These are phyloP conservation scores for Phytophthora rubi DNA, from an alignment of 352 stramenopile species.

Conservation along the genomic window DNA sequence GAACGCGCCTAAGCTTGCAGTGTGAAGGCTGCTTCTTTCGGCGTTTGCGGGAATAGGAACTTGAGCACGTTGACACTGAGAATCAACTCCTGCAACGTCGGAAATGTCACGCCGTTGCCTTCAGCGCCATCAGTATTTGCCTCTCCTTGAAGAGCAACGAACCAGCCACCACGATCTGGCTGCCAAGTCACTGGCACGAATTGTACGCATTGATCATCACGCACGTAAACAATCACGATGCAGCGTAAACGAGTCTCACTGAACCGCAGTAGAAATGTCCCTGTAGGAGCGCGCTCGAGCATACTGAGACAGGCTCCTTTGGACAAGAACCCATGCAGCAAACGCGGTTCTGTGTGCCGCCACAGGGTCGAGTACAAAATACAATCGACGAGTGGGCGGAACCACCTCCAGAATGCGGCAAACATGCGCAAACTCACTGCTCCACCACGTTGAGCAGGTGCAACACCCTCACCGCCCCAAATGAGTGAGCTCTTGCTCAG, in stretches of 20 bases:
- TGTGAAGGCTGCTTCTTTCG: slow-evolving; percentile 71
- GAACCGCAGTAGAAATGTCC: slow-evolving; percentile 82
- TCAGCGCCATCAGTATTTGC: slow-evolving; percentile 9
- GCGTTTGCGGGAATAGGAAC: slow-evolving; percentile 82
- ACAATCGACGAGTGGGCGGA: slow-evolving; percentile 68
- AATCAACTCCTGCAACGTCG: slow-evolving; percentile 73
- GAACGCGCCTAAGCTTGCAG: slow-evolving; percentile 19
- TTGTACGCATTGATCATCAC: slow-evolving; percentile 64
- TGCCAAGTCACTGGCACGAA: slow-evolving; percentile 79
- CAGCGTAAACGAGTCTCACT: slow-evolving; percentile 73
- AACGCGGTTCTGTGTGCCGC: slow-evolving; percentile 72
- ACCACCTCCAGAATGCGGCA: slow-evolving; percentile 78
- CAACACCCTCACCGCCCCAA: slow-evolving; percentile 48
- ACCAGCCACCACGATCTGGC: slow-evolving; percentile 49
- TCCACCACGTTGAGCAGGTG: slow-evolving; percentile 49
- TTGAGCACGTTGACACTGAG: slow-evolving; percentile 82
- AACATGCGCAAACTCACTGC: slow-evolving; percentile 76
- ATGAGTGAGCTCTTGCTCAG: slow-evolving; percentile 74
- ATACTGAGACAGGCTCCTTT: slow-evolving; percentile 83
- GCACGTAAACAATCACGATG: slow-evolving; percentile 79
- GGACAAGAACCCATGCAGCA: slow-evolving; percentile 85
- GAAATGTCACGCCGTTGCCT: slow-evolving; percentile 57
- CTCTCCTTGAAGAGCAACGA: slow-evolving; percentile 67
- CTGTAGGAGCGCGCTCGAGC: slow-evolving; percentile 66
- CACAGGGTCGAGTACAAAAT: slow-evolving; percentile 68